Evolutionary conservation across 1,284 basidiomycete genomes (phyloP).

Genomic region (Leccinum cinnamomeum): DNA sequence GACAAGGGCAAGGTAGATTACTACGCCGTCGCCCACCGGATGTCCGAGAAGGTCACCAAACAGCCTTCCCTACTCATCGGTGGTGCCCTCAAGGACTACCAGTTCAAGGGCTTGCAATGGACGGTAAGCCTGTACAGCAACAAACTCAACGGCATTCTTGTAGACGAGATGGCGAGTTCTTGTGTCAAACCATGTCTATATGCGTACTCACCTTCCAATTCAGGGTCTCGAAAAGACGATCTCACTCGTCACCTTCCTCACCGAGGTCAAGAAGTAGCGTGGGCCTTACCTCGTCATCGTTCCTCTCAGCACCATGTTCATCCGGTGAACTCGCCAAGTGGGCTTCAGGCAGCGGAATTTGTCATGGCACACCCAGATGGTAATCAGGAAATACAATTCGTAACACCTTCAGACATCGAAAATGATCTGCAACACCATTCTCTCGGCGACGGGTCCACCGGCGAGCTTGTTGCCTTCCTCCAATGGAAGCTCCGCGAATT

Average conservation of each 20-base stretch:
- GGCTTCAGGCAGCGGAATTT: constrained; percentile 61
- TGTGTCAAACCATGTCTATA: background rate
- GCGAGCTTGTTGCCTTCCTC: too few species aligned
- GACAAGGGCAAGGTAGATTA: constrained; percentile 89
- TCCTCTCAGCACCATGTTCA: constrained; percentile 97
- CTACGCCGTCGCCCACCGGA: constrained; percentile 94
- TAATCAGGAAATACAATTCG: too few species aligned
- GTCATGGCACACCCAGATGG: too few species aligned
- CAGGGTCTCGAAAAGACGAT: constrained; percentile 98
- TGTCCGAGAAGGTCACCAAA: constrained; percentile 84
- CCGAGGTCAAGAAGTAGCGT: constrained; percentile 88
- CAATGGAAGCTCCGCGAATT: too few species aligned
- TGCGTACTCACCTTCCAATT: constrained; percentile 13
- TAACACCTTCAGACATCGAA: too few species aligned
- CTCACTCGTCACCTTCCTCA: constrained; percentile 94
- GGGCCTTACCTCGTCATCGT: constrained; percentile 98
- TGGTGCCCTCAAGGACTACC: constrained; percentile 90
- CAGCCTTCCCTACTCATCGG: constrained; percentile 86
- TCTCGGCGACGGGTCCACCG: too few species aligned
- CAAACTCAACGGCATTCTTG: constrained; percentile 93
- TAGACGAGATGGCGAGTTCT: constrained; percentile 91
- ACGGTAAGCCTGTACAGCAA: constrained; percentile 99
- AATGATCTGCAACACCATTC: too few species aligned
- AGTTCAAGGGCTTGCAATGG: constrained; percentile 94
- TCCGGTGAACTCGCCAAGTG: constrained; percentile 96